Conservation (phyloP, 805 yeast genomes). For the Myxozyma melibiosi region DNA sequence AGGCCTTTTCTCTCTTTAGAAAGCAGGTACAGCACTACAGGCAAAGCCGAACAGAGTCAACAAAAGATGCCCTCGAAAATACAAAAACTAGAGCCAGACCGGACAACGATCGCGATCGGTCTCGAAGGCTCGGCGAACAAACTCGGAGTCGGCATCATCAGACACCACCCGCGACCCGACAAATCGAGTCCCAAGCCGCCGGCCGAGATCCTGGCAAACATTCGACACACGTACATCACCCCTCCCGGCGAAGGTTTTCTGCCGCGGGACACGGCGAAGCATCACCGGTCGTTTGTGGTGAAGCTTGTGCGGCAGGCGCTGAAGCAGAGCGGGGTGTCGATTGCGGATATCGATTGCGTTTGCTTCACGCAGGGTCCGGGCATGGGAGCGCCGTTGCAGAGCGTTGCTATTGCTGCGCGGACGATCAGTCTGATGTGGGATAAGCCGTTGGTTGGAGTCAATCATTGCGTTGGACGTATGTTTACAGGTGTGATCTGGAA, state of each 20-base stretch:
- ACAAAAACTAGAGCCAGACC: background rate
- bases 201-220: slow-evolving; percentile 81
- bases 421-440: slow-evolving; percentile 78
- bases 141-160: slow-evolving; percentile 88
- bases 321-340: slow-evolving; percentile 55
- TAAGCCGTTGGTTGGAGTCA: slow-evolving; percentile 88
- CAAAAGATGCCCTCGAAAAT: slow-evolving; percentile 15
- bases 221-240: slow-evolving; percentile 90
- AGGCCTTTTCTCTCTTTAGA: too few relatives aligned
- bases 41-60: too few relatives aligned
- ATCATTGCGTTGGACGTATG: slow-evolving; percentile 88
- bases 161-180: slow-evolving; percentile 66
- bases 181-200: slow-evolving; percentile 41
- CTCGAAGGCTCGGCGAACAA: slow-evolving; percentile 97
- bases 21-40: too few relatives aligned
- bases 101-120: slow-evolving; percentile 67
- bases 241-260: slow-evolving; percentile 99
- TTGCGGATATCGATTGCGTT: slow-evolving; percentile 51
- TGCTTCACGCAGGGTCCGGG: slow-evolving; percentile 99
- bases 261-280: slow-evolving; percentile 96
- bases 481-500: background rate
- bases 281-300: slow-evolving; percentile 93
- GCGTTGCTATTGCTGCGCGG: slow-evolving; percentile 91
- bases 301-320: slow-evolving; percentile 70
- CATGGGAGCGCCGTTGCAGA: slow-evolving; percentile 97